Base-by-base conservation (phyloP, 1,139 yeast genomes). In the Eremothecium cymbalariae region DNA sequence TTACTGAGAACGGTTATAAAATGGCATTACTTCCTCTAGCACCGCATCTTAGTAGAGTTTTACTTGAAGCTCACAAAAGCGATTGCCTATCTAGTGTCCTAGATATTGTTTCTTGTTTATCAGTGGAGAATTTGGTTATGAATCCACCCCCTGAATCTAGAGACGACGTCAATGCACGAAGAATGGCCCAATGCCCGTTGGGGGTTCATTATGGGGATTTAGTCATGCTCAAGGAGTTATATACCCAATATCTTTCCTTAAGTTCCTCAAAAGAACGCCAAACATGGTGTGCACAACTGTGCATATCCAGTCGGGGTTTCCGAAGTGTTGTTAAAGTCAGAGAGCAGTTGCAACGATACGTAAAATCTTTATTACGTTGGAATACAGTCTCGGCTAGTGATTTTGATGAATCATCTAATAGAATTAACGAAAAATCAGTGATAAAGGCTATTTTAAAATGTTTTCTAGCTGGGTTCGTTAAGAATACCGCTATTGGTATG, bases 21-120 rank as follows among this genome's bases (percentile, higher is more conserved):
- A 86, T 90, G 94, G 86, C 94, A 0, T 69, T 84, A 6, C 65
- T 90, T 41, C 98, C 98, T 0, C 69, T 93, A 16, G 80, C 88
- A 11, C 98, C 98, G 0, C 93, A 84, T 50, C 66, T 93, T 26
- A 83, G 95, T n/a, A 86, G 85, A 0, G 96, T 86, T 8, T 66
- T 88, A 36, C 65, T 88, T 32, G 69, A 72, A 24, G 95, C 95
- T 0, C 63, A 69, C 41, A 75, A 73, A 32, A 56, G 56, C 31
- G 74, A 73, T 0, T 77, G 77, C 17, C 59, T 85, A 14, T 60
- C 64, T 2, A 72, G 79, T 2, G 94, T 84, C 2, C 69, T 90
- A 25, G 97, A 90, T 54, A 84, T 93, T 33, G 93, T 83, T 1
- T 77, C 97, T 0, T 88, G 97, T 60, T 67, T 93, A 24, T 85